These are phyloP conservation scores for Eimeria tenella DNA, from an alignment of 169 alveolate genomes.

Conservation along the genomic window DNA sequence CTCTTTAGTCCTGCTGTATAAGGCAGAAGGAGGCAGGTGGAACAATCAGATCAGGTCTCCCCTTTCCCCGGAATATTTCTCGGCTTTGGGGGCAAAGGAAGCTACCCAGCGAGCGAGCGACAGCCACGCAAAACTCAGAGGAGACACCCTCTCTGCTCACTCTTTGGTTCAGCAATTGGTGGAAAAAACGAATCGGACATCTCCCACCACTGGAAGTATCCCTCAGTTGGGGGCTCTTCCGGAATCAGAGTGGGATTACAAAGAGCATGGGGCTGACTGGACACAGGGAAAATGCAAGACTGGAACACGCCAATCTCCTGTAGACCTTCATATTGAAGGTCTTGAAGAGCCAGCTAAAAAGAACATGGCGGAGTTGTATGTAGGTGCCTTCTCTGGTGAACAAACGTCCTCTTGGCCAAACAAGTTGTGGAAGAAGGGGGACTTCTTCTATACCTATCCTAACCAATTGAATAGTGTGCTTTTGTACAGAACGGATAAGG, in stretches of 20 bases:
- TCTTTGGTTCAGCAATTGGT: slow-evolving; percentile 67
- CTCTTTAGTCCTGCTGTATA: neutral
- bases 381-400: slow-evolving; percentile 82
- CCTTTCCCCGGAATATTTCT: slow-evolving; percentile 36
- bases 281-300: slow-evolving; percentile 84
- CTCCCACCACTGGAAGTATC: slow-evolving; percentile 34
- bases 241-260: slow-evolving; percentile 83
- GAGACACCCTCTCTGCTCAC: slow-evolving; percentile 48
- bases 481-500: slow-evolving; percentile 85
- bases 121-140: slow-evolving; percentile 49
- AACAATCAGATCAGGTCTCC: slow-evolving; percentile 28
- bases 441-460: slow-evolving; percentile 87
- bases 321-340: slow-evolving; percentile 88
- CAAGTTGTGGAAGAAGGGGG: slow-evolving; percentile 88
- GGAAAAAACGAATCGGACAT: slow-evolving; percentile 4
- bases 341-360: slow-evolving; percentile 81
- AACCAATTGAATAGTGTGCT: slow-evolving; percentile 83
- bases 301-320: slow-evolving; percentile 89
- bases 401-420: slow-evolving; percentile 69
- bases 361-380: slow-evolving; percentile 83
- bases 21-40: slow-evolving; percentile 51
- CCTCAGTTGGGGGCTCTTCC: slow-evolving; percentile 69
- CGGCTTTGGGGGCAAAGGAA: slow-evolving; percentile 55
- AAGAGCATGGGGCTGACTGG: slow-evolving; percentile 89
- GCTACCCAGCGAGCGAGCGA: slow-evolving; percentile 56